Evolutionary conservation across 2,329 filamentous ascomycete genomes (phyloP).

Genomic region (Mariannaea sp.): DNA sequence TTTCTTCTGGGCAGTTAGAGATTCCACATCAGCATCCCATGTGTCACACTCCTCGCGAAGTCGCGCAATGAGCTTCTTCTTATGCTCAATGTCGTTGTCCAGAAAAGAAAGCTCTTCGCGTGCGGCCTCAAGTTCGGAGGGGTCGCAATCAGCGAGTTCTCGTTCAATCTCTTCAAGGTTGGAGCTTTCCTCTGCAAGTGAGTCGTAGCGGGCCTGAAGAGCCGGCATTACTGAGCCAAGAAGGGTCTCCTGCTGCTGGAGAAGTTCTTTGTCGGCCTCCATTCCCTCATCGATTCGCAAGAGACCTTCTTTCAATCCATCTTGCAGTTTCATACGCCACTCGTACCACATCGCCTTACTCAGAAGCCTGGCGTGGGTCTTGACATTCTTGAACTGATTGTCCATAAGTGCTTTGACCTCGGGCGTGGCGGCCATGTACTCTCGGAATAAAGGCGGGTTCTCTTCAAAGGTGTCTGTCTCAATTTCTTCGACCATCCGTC

Average conservation of each 20-base stretch:
- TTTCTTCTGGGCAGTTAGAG: conserved; percentile 68
- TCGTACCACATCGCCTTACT: conserved; percentile 99
- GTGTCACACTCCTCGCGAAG: conserved; percentile 70
- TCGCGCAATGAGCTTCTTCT: conserved; percentile 68
- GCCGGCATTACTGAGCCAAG: conserved; percentile 70
- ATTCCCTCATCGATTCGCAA: conserved; percentile 77
- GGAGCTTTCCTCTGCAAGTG: conserved; percentile 66
- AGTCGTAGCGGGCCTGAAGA: conserved; percentile 63
- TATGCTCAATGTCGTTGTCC: conserved; percentile 71
- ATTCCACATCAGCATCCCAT: conserved; percentile 67
- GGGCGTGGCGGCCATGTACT: conserved; percentile 84
- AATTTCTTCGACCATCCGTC: conserved; percentile 86
- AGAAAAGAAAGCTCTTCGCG: conserved; percentile 69
- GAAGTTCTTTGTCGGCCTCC: conserved; percentile 68
- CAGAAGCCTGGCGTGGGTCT: conserved; percentile 84
- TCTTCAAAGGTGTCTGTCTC: conserved; percentile 87
- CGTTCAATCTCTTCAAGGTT: conserved; percentile 72
- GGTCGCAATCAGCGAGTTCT: conserved; percentile 79
- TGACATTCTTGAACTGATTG: conserved; percentile 96
- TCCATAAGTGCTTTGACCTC: conserved; percentile 89
- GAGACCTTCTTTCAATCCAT: conserved; percentile 81
- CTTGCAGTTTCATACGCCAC: conserved; percentile 88
- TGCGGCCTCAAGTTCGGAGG: conserved; percentile 74
- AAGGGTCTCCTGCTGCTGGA: conserved; percentile 71
- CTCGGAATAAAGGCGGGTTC: conserved; percentile 87